Base-by-base conservation (phyloP, 768 basidiomycete species). In the Mycena albidolilacea region DNA sequence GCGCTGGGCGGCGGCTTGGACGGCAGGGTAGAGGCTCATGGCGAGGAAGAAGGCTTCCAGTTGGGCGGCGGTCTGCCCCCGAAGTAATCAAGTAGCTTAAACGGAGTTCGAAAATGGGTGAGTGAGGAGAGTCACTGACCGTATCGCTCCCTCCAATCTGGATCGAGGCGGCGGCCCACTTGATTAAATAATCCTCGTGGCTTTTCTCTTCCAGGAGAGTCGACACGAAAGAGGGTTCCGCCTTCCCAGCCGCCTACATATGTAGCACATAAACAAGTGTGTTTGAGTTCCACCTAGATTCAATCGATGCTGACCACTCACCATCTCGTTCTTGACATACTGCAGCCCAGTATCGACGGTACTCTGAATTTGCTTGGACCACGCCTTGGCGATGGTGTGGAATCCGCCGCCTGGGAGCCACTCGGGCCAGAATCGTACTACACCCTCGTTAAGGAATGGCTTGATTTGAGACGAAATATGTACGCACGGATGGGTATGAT, bases 21-120 rank as follows among this genome's bases (percentile, higher is more conserved):
- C 61, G 0, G 74, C 74, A 7, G 77, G 79, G 58, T 79, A 66
- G 37, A 76, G 43, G 4, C 67, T 70, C 76, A 79, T 80, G 8
- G 77, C 77, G 15, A 77, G 64, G 43, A 80, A 65, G 54, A 80
- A 77, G 9, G 79, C 64, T 41, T 58, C 12, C 0, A 71, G 37
- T 44, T 71, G 64, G 7, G 70, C 43, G 4, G 55, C 63, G 21
- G 63, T 52, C 70, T 71, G 7, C 8, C 30, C 30, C 30, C 30
- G 30, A 43, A 41, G 21, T 30, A 23, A 30, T 23, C 35, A 9
- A 55, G 12, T 30, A 12, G 14, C 30, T 11, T 19, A 52, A 21
- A 12, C 23, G 12, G 21, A 21, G 30, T 30, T 55, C 54, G 54
- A 21, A 23, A 12, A 7, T 12, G 12, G 23, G 21, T 9, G 30